Percentiles rank a stretch among this genome's conserved stretches.
These are phyloP conservation scores for Cordyceps cateniannulata DNA, from an alignment of 2,329 filamentous ascomycete species.

Conservation along the genomic window DNA sequence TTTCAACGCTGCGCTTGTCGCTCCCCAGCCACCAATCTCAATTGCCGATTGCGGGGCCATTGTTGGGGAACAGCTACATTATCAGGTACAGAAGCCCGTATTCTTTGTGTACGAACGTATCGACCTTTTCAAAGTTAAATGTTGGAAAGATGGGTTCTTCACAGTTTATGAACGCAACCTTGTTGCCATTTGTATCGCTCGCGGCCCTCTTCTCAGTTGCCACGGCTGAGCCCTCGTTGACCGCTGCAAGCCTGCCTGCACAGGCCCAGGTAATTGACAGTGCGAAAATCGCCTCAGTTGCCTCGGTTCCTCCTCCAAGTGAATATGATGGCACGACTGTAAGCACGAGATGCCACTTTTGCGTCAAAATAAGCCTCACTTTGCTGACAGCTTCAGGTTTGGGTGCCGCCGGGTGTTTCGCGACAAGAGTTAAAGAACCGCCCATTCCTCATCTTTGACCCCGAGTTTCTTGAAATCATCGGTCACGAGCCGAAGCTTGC, in stretches of 20 bases:
- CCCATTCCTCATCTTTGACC: constrained; percentile 41
- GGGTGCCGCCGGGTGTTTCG: constrained; percentile 36
- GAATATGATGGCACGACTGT: constrained; percentile 8
- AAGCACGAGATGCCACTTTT: constrained; percentile 1
- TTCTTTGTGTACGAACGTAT: too few species aligned
- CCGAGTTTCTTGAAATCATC: constrained; percentile 44
- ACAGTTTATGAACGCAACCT: not conserved
- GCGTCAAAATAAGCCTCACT: not conserved
- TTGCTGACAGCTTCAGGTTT: not conserved
- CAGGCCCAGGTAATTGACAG: not conserved
- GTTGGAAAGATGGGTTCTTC: not conserved
- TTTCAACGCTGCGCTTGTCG: too few species aligned
- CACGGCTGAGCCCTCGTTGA: not conserved
- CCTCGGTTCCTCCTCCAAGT: constrained; percentile 17
- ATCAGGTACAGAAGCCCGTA: too few species aligned
- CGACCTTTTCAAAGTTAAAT: not conserved
- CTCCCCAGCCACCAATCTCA: not conserved
- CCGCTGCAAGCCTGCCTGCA: not conserved
- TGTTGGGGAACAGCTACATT: not conserved
- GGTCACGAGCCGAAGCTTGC: constrained; percentile 43
- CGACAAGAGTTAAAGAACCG: constrained; percentile 30
- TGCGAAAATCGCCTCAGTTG: not conserved
- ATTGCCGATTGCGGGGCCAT: constrained; percentile 7
- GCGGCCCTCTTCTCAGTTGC: not conserved
- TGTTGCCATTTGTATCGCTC: not conserved